Conservation (phyloP, 1,139 yeast genomes). For the Debaryomyces coudertii region DNA sequence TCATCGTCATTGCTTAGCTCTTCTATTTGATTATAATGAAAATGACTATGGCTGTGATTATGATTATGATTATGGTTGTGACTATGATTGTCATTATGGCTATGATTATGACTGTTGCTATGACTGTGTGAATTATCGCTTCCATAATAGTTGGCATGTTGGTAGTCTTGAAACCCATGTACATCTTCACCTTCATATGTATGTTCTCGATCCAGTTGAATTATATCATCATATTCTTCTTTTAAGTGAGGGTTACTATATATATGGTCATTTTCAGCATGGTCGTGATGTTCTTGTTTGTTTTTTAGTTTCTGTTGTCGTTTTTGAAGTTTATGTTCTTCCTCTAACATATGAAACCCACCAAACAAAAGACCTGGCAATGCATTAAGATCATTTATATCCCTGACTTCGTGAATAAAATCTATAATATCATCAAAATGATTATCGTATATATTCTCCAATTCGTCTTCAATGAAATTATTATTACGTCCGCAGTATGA, state of each 20-base stretch:
- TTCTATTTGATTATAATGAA: conserved; percentile 4
- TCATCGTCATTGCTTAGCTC: background rate
- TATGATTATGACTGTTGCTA: conserved; percentile 10
- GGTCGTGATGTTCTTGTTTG: conserved; percentile 13
- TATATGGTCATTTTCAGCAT: background rate
- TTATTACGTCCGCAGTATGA: conserved; percentile 79
- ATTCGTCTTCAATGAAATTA: conserved; percentile 73
- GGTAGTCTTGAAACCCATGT: conserved; percentile 5
- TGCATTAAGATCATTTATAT: conserved; percentile 45
- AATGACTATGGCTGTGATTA: conserved; percentile 10
- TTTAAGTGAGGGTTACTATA: conserved; percentile 1
- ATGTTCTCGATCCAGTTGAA: background rate
- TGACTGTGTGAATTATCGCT: conserved; percentile 3
- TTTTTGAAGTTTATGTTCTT: conserved; percentile 37
- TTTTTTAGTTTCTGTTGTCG: conserved; percentile 28
- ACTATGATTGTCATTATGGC: conserved; percentile 3
- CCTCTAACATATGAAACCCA: conserved; percentile 44
- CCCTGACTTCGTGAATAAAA: conserved; percentile 43
- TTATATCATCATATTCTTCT: conserved; percentile 1
- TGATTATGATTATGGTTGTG: conserved; percentile 12
- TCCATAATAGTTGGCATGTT: conserved; percentile 3
- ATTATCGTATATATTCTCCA: conserved; percentile 58
- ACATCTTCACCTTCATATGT: conserved; percentile 2
- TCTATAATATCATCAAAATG: conserved; percentile 57
- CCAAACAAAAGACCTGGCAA: conserved; percentile 45